These are phyloP conservation scores for Ophiostoma piceae DNA, from an alignment of 2,329 filamentous ascomycete genomes.

Conservation along the genomic window DNA sequence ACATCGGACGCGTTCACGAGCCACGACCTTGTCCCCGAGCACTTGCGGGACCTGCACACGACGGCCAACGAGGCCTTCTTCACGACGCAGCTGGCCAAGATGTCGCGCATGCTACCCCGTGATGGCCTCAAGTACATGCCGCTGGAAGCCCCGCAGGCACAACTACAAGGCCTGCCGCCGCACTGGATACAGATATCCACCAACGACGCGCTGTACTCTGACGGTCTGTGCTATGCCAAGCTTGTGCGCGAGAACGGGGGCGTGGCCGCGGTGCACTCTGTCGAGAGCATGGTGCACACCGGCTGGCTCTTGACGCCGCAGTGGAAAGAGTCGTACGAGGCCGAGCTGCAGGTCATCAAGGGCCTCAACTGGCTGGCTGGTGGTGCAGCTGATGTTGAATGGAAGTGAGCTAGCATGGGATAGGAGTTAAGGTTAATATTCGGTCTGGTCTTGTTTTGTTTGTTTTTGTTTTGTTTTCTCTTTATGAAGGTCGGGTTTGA, in stretches of 20 bases:
- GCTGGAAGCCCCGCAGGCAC: constrained; percentile 35
- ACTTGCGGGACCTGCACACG: constrained; percentile 37
- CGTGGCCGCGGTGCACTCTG: constrained; percentile 40
- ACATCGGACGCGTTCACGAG: constrained; percentile 42
- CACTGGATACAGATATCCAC: constrained; percentile 48
- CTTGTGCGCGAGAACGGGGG: constrained; percentile 37
- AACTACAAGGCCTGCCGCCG: constrained; percentile 36
- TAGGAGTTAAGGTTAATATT: background rate
- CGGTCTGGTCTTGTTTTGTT: background rate
- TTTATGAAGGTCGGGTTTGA: background rate
- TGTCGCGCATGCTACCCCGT: constrained; percentile 35
- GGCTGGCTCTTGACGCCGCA: constrained; percentile 47
- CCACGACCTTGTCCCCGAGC: constrained; percentile 36
- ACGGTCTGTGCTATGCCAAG: constrained; percentile 47
- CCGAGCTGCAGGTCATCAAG: constrained; percentile 41
- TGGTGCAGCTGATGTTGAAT: background rate
- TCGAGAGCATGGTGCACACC: constrained; percentile 47
- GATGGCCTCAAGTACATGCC: constrained; percentile 41
- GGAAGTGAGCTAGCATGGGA: background rate
- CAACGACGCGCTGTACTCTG: constrained; percentile 49
- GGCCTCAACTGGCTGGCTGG: constrained; percentile 37
- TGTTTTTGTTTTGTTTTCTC: background rate
- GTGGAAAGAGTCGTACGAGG: constrained; percentile 38
- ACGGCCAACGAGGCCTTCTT: constrained; percentile 38
- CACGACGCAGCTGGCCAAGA: constrained; percentile 34